These are phyloP conservation scores for Meyerozyma sp. DNA, from an alignment of 1,139 yeast species.

Conservation along the genomic window DNA sequence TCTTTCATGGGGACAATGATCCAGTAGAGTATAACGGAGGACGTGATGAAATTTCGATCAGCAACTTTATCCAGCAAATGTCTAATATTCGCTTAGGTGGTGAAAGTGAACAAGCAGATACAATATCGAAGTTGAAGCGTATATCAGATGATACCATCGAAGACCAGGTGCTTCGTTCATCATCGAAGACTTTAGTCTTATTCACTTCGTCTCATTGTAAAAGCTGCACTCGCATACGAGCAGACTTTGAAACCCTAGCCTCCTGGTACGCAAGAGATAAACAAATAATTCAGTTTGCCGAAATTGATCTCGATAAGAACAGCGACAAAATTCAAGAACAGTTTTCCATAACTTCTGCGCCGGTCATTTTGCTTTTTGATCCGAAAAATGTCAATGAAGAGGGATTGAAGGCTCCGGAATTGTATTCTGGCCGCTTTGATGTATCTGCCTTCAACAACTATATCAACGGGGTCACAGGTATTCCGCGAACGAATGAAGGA, in stretches of 20 bases:
- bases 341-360: conserved; percentile 44
- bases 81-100: conserved; percentile 20
- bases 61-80: conserved; percentile 41
- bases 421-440: conserved; percentile 37
- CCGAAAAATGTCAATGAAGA: conserved; percentile 21
- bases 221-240: conserved; percentile 22
- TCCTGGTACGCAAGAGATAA: conserved; percentile 22
- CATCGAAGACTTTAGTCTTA: conserved; percentile 23
- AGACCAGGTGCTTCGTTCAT: conserved; percentile 20
- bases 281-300: conserved; percentile 37
- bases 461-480: conserved; percentile 47
- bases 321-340: conserved; percentile 35
- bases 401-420: conserved; percentile 35
- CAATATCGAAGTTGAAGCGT: conserved; percentile 15
- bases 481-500: conserved; percentile 51
- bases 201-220: conserved; percentile 38
- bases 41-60: conserved; percentile 40
- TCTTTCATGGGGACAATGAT: conserved; percentile 47
- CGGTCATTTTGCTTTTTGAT: conserved; percentile 49
- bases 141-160: conserved; percentile 33
- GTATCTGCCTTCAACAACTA: conserved; percentile 40
- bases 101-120: conserved; percentile 1
- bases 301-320: conserved; percentile 42
- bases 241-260: conserved; percentile 30
- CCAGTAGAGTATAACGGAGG: conserved; percentile 47